Percentiles rank a stretch among this genome's conserved stretches.
phyloP scores from a whole-genome alignment of 2,329 filamentous ascomycete genomes.

The Penicillium sp. region DNA sequence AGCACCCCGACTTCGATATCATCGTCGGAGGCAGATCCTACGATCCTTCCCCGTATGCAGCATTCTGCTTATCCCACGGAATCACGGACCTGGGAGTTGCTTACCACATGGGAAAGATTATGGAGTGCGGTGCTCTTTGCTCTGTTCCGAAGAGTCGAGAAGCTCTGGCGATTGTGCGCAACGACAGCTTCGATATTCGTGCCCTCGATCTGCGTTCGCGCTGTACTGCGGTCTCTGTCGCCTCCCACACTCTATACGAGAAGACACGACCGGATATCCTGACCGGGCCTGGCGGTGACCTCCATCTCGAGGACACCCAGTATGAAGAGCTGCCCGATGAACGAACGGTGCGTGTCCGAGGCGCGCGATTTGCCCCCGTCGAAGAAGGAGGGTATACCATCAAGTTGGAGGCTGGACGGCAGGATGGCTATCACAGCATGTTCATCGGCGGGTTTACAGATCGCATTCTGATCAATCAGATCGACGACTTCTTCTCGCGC shows the following conservation, averaged over 20 bases:
- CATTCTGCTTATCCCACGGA: conserved; percentile 37
- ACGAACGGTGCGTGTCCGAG: conserved; percentile 41
- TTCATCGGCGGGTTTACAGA: conserved; percentile 50
- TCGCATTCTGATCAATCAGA: conserved; percentile 47
- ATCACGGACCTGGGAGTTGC: conserved; percentile 38
- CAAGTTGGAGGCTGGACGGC: conserved; percentile 50
- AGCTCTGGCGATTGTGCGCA: conserved; percentile 44
- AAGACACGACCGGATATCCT: conserved; percentile 54
- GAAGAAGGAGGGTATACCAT: conserved; percentile 46
- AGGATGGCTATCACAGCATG: conserved; percentile 46
- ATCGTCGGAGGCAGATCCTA: conserved; percentile 49
- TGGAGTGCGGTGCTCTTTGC: conserved; percentile 39
- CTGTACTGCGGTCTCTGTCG: conserved; percentile 52
- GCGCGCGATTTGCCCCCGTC: conserved; percentile 37
- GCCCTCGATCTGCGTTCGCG: conserved; percentile 40
- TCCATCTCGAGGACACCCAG: conserved; percentile 42
- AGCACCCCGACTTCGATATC: conserved; percentile 44
- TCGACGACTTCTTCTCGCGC: conserved; percentile 38
- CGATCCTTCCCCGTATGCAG: conserved; percentile 44
- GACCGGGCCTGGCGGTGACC: conserved; percentile 50
- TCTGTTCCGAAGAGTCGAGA: conserved; percentile 48
- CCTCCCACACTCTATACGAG: conserved; percentile 56
- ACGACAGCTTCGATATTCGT: conserved; percentile 49
- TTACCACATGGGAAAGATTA: conserved; percentile 53
- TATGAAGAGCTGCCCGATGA: conserved; percentile 47